These are phyloP conservation scores for Lactarius hatsudake DNA, from an alignment of 768 basidiomycete species.

Conservation along the genomic window DNA sequence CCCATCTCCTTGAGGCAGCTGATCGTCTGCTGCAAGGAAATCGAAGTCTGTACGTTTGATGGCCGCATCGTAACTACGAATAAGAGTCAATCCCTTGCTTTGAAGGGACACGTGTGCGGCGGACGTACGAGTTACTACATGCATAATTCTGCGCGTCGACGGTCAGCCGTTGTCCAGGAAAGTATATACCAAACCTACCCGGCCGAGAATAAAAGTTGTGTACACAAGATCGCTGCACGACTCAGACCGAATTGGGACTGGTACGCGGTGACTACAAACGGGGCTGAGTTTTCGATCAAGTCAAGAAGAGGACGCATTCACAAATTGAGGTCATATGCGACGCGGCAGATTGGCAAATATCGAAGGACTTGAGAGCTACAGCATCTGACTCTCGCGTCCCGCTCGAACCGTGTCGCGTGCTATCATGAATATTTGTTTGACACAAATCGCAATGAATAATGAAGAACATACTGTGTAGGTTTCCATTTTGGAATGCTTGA, in stretches of 20 bases:
- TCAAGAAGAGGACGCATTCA: slow-evolving; percentile 30
- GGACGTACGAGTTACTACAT: slow-evolving; percentile 64
- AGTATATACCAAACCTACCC: slow-evolving; percentile 48
- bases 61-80: slow-evolving; percentile 66
- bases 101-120: slow-evolving; percentile 13
- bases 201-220: slow-evolving; percentile 66
- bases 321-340: slow-evolving; percentile 66
- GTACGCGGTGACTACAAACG: slow-evolving; percentile 52
- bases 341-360: slow-evolving; percentile 72
- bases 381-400: slow-evolving; percentile 36
- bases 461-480: slow-evolving; percentile 44
- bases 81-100: slow-evolving; percentile 5
- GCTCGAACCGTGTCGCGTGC: slow-evolving; percentile 15
- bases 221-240: slow-evolving; percentile 60
- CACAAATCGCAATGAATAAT: background rate
- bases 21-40: slow-evolving; percentile 65
- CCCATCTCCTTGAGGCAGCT: slow-evolving; percentile 64
- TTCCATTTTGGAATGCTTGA: slow-evolving; percentile 68
- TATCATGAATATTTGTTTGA: background rate
- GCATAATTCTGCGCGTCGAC: slow-evolving; percentile 62
- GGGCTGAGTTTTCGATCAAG: background rate
- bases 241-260: slow-evolving; percentile 60
- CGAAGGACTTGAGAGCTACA: slow-evolving; percentile 63
- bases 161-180: slow-evolving; percentile 11
- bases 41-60: slow-evolving; percentile 62